Evolutionary conservation across 768 basidiomycete species (phyloP), one percentile per base, ranked within the genome.

Genomic region (Candolleomyces aberdarensis): DNA sequence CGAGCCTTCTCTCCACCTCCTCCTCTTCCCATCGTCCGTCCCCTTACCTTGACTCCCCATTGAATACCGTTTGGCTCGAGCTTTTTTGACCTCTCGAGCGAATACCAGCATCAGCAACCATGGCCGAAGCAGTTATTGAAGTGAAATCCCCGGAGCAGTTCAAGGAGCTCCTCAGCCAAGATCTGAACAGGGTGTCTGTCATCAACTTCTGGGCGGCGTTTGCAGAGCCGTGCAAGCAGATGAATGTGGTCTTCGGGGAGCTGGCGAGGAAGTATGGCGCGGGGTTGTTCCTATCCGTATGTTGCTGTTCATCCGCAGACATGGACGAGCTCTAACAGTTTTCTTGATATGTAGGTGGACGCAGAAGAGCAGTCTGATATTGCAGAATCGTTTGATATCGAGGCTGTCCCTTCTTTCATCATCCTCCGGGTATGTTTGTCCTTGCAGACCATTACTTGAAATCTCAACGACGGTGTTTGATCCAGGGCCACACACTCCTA

Each of bases 151-250:
- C 92, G 1, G 75, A 82, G 1, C 83, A 92, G 54, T 94, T 98
- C 75, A 85, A 92, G 71, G 69, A 76, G 7, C 74, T 92, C 9
- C 85, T 98, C 51, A 87, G 86, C 0, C 69, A 74, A 20, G 96
- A 98, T 74, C 84, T 99, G 39, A 74, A 83, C 19, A 80, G 91
- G 20, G 83, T 96, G 22, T 95, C 95, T 4, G 78, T 96, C 41
- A 86, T 97, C 70, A 93, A 91, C 76, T 99, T 98, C 73, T 96
- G 94, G 91, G 92, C 96, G 47, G 78, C 85, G 74, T 91, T 94
- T 93, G 97, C 94, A 0, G 90, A 85, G 63, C 94, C 95, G 44
- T 98, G 96, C 79, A 81, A 82, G 66, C 83, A 88, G 67, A 96
- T 97, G 89, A 95, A 94, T 76, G 78, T 86, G 48, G 85, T 95